These are phyloP conservation scores for Ilex paraguariensis DNA, from an alignment of 305 asterid genomes.

Conservation along the genomic window DNA sequence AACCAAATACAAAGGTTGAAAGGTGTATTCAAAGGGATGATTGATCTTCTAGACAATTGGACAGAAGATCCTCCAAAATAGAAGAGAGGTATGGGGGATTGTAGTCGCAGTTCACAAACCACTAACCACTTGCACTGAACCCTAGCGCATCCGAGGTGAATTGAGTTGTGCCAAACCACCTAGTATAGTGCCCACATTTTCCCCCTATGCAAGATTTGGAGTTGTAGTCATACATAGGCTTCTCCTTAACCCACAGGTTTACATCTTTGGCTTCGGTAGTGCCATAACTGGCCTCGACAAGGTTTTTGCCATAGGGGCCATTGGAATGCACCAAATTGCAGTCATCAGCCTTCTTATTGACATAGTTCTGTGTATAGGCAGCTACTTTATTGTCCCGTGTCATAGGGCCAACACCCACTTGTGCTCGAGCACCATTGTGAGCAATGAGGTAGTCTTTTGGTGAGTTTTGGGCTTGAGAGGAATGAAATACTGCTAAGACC, in stretches of 20 bases:
- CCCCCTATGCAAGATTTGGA: conserved; percentile 29
- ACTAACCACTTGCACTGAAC: conserved; percentile 47
- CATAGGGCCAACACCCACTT: conserved; percentile 38
- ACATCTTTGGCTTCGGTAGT: conserved; percentile 35
- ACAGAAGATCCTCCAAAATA: background rate
- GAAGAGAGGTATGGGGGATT: background rate
- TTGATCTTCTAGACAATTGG: background rate
- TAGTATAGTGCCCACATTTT: conserved; percentile 49
- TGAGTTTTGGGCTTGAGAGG: too few species aligned
- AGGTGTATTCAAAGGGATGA: too few species aligned
- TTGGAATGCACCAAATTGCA: conserved; percentile 45
- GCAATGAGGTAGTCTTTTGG: conserved; percentile 10
- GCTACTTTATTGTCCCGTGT: conserved; percentile 43
- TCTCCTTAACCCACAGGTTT: conserved; percentile 35
- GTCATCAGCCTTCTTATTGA: conserved; percentile 27
- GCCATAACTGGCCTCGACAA: conserved; percentile 38
- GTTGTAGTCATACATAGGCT: conserved; percentile 24
- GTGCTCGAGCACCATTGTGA: conserved; percentile 46
- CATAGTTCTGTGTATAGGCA: conserved; percentile 41
- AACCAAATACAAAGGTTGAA: too few species aligned
- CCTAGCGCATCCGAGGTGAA: conserved; percentile 41
- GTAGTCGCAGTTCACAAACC: conserved; percentile 52
- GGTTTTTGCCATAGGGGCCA: conserved; percentile 60
- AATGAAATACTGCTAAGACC: too few species aligned
- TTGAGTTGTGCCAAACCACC: conserved; percentile 50